phyloP scores from a whole-genome alignment of 148 eudicot genomes.

The Camellia lanceoleosa region DNA sequence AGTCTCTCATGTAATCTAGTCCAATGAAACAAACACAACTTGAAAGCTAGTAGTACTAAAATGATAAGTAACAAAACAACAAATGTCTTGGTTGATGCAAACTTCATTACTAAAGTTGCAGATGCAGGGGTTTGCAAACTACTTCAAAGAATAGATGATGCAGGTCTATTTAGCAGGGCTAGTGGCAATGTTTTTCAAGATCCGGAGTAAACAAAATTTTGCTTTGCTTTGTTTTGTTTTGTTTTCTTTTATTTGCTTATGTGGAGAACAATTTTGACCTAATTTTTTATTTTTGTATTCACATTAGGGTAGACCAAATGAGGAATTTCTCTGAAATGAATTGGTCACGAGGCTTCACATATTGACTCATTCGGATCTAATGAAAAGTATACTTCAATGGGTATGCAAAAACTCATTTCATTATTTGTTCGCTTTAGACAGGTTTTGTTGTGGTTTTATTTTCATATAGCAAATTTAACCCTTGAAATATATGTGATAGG shows the following conservation, averaged over 20 bases:
- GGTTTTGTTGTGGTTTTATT: not conserved
- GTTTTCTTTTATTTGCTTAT: not conserved
- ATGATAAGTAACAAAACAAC: constrained; percentile 27
- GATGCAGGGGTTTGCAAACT: constrained; percentile 39
- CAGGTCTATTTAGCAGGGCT: constrained; percentile 30
- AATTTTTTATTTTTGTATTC: not conserved
- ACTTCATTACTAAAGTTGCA: constrained; percentile 45
- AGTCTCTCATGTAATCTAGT: no score
- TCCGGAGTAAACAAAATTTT: constrained; percentile 41
- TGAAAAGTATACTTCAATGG: constrained; percentile 40
- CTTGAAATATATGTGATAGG: not conserved
- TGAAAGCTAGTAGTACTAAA: no score
- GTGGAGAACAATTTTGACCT: not conserved
- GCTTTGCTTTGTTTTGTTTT: no score
- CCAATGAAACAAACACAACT: no score
- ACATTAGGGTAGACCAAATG: constrained; percentile 27
- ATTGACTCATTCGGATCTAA: constrained; percentile 36
- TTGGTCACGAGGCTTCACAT: constrained; percentile 35
- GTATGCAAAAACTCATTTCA: constrained; percentile 20
- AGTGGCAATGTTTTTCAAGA: constrained; percentile 31
- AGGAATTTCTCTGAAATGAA: constrained; percentile 24
- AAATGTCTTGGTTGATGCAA: constrained; percentile 50
- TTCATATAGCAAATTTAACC: not conserved
- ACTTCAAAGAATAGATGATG: constrained; percentile 34
- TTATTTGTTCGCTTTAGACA: not conserved